Conservation (phyloP, 31 red algal species). For the Odonthalia washingtoniensis region DNA sequence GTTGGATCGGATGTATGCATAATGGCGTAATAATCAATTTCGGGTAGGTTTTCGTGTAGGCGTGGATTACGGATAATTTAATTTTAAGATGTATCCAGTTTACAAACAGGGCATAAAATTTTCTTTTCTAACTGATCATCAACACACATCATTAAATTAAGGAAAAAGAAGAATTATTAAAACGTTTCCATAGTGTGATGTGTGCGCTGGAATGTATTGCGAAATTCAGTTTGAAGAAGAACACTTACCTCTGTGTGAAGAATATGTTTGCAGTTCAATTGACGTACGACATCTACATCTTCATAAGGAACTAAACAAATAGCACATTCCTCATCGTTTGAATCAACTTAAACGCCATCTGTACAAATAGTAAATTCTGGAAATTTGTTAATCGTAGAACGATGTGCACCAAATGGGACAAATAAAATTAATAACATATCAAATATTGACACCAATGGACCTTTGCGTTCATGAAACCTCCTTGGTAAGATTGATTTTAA, state of each 20-base stretch:
- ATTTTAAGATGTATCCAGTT: constrained; percentile 48
- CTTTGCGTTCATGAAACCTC: constrained; percentile 57
- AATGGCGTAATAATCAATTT: constrained; percentile 54
- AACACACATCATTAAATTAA: constrained; percentile 45
- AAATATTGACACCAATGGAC: constrained; percentile 45
- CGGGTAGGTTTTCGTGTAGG: constrained; percentile 56
- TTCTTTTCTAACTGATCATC: constrained; percentile 59
- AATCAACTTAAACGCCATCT: background rate
- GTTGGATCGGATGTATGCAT: constrained; percentile 66
- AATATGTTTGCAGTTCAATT: constrained; percentile 53
- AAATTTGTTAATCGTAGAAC: constrained; percentile 55
- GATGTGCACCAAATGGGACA: constrained; percentile 59
- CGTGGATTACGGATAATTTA: background rate
- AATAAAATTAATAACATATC: constrained; percentile 68
- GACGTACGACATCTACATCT: constrained; percentile 47
- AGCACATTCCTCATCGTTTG: constrained; percentile 58
- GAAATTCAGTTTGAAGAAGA: too few species aligned
- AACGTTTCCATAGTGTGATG: background rate
- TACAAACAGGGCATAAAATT: constrained; percentile 61
- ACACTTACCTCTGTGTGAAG: constrained; percentile 72
- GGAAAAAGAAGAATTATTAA: background rate
- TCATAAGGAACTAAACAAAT: constrained; percentile 66
- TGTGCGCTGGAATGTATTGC: background rate
- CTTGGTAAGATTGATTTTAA: constrained; percentile 54
- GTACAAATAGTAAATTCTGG: constrained; percentile 39